A percentile compares a stretch with the other conserved stretches of the same genome.
phyloP scores from a whole-genome alignment of 1,284 basidiomycete genomes.

The Trametes hirsuta region DNA sequence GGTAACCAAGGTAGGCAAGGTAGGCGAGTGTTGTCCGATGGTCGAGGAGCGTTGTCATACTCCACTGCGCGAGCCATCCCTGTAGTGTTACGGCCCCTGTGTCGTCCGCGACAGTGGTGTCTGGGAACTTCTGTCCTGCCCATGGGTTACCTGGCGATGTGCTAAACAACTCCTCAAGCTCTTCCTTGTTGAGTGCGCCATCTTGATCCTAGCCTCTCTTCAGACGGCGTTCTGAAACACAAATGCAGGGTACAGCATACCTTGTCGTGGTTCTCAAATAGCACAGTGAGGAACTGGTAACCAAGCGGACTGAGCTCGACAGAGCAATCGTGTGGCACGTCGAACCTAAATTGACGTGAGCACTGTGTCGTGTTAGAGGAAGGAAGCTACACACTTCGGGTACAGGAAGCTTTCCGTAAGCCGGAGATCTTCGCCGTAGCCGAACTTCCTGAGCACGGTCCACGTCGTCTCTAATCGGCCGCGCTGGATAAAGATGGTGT shows the following conservation, averaged over 20 bases:
- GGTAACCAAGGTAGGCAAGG: constrained; percentile 93
- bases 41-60: constrained; percentile 96
- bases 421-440: constrained; percentile 93
- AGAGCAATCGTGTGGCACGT: constrained; percentile 91
- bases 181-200: constrained; percentile 86
- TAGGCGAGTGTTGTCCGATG: constrained; percentile 92
- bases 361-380: background rate
- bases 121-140: constrained; percentile 84
- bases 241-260: constrained; percentile 40
- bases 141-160: constrained; percentile 97
- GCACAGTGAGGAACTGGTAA: constrained; percentile 97
- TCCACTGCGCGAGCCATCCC: constrained; percentile 99
- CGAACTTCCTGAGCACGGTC: constrained; percentile 94
- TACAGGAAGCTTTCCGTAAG: constrained; percentile 87
- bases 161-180: constrained; percentile 88
- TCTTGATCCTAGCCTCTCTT: constrained; percentile 78
- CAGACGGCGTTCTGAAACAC: background rate
- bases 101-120: constrained; percentile 90
- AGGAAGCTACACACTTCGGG: constrained; percentile 64
- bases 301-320: constrained; percentile 93
- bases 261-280: constrained; percentile 97
- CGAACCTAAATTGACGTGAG: constrained; percentile 62
- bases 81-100: constrained; percentile 91
- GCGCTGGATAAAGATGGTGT: constrained; percentile 96
- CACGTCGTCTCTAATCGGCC: constrained; percentile 97